These are phyloP conservation scores for Anisodus acutangulus DNA, from an alignment of 257 asterid species.

Conservation along the genomic window DNA sequence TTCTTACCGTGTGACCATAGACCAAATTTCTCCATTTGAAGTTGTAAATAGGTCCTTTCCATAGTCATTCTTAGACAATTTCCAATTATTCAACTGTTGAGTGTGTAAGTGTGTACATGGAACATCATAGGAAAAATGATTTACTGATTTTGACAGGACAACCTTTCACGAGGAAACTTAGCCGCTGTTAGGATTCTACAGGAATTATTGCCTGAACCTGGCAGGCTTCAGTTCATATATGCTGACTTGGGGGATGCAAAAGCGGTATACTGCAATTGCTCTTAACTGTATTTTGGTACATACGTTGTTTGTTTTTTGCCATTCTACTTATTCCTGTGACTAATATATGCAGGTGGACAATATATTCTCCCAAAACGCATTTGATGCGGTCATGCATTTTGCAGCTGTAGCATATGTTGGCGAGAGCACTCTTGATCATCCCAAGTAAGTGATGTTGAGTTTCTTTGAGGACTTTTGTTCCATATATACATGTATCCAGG, in stretches of 20 bases:
- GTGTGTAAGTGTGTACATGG: background rate
- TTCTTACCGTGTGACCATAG: slow-evolving; percentile 83
- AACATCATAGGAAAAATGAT: background rate
- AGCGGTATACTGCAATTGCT: slow-evolving; percentile 51
- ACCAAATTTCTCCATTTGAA: slow-evolving; percentile 50
- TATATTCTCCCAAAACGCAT: slow-evolving; percentile 26
- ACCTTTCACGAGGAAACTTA: slow-evolving; percentile 85
- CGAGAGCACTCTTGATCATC: slow-evolving; percentile 88
- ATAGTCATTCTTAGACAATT: background rate
- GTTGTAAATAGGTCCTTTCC: background rate
- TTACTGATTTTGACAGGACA: slow-evolving; percentile 58
- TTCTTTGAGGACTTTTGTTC: background rate
- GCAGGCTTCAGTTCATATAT: slow-evolving; percentile 81
- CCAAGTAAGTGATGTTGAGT: slow-evolving; percentile 53
- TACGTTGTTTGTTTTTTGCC: slow-evolving; percentile 2
- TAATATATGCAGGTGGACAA: slow-evolving; percentile 59
- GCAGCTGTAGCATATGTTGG: slow-evolving; percentile 99
- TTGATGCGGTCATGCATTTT: slow-evolving; percentile 59
- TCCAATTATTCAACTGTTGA: background rate
- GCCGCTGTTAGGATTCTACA: slow-evolving; percentile 77
- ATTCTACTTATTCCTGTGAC: slow-evolving; percentile 28
- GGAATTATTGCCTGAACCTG: too few relatives aligned
- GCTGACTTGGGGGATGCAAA: slow-evolving; percentile 89
- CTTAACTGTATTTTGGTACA: background rate
- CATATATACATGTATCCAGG: background rate